Conservation (phyloP, 495 filamentous ascomycete genomes). For the Aspergillus kassunensis region DNA sequence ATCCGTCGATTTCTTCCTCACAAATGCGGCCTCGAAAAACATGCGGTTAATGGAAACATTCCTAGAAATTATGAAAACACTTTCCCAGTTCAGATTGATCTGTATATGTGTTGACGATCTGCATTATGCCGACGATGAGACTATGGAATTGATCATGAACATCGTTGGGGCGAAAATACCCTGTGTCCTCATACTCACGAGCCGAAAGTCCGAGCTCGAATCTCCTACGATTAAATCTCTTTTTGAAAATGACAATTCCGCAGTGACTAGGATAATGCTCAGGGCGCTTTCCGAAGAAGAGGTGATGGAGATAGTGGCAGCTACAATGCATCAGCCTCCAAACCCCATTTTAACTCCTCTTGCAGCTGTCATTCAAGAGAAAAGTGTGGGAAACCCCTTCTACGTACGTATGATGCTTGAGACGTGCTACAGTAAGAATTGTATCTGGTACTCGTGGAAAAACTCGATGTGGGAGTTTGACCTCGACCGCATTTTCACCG, state of each 20-base stretch:
- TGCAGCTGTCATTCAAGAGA: constrained; percentile 73
- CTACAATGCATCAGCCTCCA: constrained; percentile 57
- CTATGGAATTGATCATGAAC: constrained; percentile 69
- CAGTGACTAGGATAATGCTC: constrained; percentile 63
- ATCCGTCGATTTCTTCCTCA: constrained; percentile 67
- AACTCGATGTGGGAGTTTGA: constrained; percentile 77
- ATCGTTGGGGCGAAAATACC: constrained; percentile 69
- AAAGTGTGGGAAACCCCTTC: constrained; percentile 78
- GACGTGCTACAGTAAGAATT: constrained; percentile 76
- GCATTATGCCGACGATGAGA: constrained; percentile 83
- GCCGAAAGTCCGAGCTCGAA: constrained; percentile 36
- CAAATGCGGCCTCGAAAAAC: constrained; percentile 65
- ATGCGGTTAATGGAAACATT: constrained; percentile 80
- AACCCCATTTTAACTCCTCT: constrained; percentile 38
- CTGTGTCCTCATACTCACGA: constrained; percentile 67
- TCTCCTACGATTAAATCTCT: constrained; percentile 40
- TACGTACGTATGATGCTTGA: constrained; percentile 90
- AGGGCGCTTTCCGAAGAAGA: constrained; percentile 68
- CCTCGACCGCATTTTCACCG: constrained; percentile 73
- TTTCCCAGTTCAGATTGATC: constrained; percentile 74
- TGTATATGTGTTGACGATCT: constrained; percentile 82
- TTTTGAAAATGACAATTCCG: constrained; percentile 39
- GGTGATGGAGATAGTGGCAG: constrained; percentile 69
- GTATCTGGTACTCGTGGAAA: constrained; percentile 85
- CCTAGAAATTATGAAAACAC: constrained; percentile 73